Percentiles rank a stretch among this genome's conserved stretches.
Evolutionary conservation across 495 filamentous ascomycete species (phyloP).

Genomic region (Platismatia glauca): DNA sequence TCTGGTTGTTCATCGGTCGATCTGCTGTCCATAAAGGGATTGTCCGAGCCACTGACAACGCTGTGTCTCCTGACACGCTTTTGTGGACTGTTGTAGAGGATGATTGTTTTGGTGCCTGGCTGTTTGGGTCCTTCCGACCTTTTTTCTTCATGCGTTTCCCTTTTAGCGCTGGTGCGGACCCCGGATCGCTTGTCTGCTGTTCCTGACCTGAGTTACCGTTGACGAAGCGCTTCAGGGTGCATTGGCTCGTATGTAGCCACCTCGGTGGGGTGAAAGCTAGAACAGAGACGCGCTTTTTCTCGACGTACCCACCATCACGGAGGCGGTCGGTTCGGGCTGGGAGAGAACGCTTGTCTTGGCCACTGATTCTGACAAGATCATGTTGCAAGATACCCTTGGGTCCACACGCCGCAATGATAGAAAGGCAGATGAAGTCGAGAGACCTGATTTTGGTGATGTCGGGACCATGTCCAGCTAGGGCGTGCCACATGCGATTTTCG

Average conservation of each 20-base stretch:
- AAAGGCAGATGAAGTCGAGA: slow-evolving; percentile 64
- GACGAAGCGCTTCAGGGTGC: slow-evolving; percentile 54
- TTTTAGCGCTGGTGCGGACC: too few relatives aligned
- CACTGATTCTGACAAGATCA: slow-evolving; percentile 62
- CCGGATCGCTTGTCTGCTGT: background rate
- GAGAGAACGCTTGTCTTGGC: slow-evolving; percentile 84
- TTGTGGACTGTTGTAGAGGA: background rate
- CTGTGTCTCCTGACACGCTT: background rate
- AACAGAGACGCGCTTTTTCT: slow-evolving; percentile 61
- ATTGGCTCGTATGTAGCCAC: slow-evolving; percentile 31
- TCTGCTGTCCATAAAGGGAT: slow-evolving; percentile 50
- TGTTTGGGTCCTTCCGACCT: background rate
- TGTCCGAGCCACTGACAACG: slow-evolving; percentile 5
- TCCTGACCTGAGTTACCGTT: slow-evolving; percentile 17
- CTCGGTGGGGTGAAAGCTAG: slow-evolving; percentile 59
- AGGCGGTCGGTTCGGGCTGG: slow-evolving; percentile 71
- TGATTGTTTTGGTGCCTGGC: background rate
- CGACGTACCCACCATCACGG: slow-evolving; percentile 71
- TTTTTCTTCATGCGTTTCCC: background rate
- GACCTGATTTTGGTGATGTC: slow-evolving; percentile 59
- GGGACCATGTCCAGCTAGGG: slow-evolving; percentile 68
- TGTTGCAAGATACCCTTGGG: slow-evolving; percentile 68
- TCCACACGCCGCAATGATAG: slow-evolving; percentile 67
- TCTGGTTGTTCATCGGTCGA: slow-evolving; percentile 42
- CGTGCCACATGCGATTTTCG: slow-evolving; percentile 63